Base-by-base conservation (phyloP, 257 asterid species). In the Lavandula angustifolia region DNA sequence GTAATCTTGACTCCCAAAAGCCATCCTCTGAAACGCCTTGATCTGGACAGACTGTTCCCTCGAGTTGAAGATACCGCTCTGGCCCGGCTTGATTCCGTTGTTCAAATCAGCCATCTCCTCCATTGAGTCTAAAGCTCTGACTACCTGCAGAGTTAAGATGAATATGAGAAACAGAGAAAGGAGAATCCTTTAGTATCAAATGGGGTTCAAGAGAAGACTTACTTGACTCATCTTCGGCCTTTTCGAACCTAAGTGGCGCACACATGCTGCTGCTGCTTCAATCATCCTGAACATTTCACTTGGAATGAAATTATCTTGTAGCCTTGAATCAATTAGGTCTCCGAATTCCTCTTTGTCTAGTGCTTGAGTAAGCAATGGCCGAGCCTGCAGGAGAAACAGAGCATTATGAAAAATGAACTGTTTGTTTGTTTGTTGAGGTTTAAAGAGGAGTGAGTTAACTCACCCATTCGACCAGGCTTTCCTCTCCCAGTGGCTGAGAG, bases 261-360 rank as follows among this genome's bases (percentile, higher is more conserved):
- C 84, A 13, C 96, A 90, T 53, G 96, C 96, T 34, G 97, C 97
- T 10, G 95, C 96, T 47, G 95, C 94, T 87, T 87, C 97, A 33
- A 82, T 82, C 92, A 90, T 76, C 72, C 95, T 67, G 75, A 90
- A 85, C 90, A 87, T 83, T 76, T 90, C 92, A 62, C 77, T 75
- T 27, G 81, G 74, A 33, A 81, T 54, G 35, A 70, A 90, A 78
- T 83, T 74, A 1, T 74, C 76, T 61, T 64, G 86, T 38, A 90
- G 66, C 69, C 78, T 78, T 3, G 80, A 69, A 77, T 90, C 97
- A 43, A 85, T 83, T 14, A 90, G 27, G 4, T 79, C 84, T 44
- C 82, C 80, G 51, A 84, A 87, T 51, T 74, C 77, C 71, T 80
- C 96, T 53, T 73, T 78, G 54, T 90, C 88, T 1, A 90, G 89